Evolutionary conservation across 345 rosid genomes (phyloP), one percentile per base, ranked within the genome.

Genomic region (Geranium brycei): DNA sequence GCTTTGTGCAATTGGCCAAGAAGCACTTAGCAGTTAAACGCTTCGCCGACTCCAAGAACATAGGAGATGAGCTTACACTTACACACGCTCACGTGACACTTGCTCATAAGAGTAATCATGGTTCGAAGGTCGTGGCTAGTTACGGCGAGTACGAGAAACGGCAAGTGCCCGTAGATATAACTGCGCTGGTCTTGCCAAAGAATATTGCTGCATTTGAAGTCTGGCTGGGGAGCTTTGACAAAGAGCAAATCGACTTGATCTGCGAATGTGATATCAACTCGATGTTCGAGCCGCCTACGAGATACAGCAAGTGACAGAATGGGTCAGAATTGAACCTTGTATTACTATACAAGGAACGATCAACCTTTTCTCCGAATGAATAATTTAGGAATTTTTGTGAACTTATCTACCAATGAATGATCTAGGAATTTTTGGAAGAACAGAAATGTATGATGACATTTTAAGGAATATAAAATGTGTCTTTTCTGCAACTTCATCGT

Each of bases 71-170:
- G 70, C n/a, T n/a, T n/a, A n/a, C n/a, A n/a, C 88, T 86, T 28
- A 66, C 64, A 70, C 31, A 70, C 66, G 88, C 91, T 71, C 99
- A 90, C 62, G 81, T 88, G 41, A 90, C 97, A 17, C 97, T 93
- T 58, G 96, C 97, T 38, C 99, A 93, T 79, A 93, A 88, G 80
- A 83, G 82, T 75, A 83, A 95, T 73, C 97, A 88, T 1, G 97
- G 97, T 4, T 95, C 88, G 47, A 69, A 87, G 28, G 82, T 89
- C 7, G 82, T 93, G 30, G 99, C 99, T 51, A 72, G 75, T 60
- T 88, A 83, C 31, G 87, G 89, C 17, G 58, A 70, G 65, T 81
- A 77, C 66, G 61, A 82, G 56, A 65, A 80, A 58, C 82, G 59
- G 31, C 70, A 78, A 31, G 91, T 88, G 47, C 87, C 99, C 0